phyloP scores from a whole-genome alignment of 2,329 filamentous ascomycete species.

The Fusarium sp. region DNA sequence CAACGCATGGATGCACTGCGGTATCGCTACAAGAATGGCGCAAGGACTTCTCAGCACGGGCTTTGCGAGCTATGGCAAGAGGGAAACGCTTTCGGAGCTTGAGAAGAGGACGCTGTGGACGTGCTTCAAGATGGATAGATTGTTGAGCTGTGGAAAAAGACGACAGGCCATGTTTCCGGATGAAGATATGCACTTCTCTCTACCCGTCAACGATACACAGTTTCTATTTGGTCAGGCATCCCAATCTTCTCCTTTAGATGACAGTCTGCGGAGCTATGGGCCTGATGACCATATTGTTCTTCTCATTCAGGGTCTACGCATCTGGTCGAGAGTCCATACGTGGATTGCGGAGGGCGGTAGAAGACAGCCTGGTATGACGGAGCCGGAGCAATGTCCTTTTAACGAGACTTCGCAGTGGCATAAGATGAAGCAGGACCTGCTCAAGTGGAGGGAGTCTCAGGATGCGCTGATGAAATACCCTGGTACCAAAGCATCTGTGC shows the following conservation, averaged over 20 bases:
- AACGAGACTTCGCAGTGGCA: constrained; percentile 37
- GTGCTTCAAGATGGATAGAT: constrained; percentile 43
- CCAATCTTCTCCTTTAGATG: background rate
- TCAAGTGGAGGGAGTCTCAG: constrained; percentile 40
- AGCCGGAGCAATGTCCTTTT: constrained; percentile 40
- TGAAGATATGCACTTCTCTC: constrained; percentile 29
- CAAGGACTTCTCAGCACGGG: constrained; percentile 43
- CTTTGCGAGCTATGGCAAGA: constrained; percentile 27
- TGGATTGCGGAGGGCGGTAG: constrained; percentile 44
- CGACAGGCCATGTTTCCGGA: constrained; percentile 42
- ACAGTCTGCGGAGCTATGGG: background rate
- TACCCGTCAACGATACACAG: constrained; percentile 34
- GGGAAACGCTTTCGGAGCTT: constrained; percentile 31
- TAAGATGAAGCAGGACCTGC: constrained; percentile 35
- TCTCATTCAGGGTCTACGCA: constrained; percentile 36
- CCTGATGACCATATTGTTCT: constrained; percentile 33
- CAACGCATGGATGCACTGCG: constrained; percentile 47
- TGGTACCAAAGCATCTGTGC: constrained; percentile 36
- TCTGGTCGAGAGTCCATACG: constrained; percentile 43
- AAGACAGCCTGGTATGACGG: constrained; percentile 39
- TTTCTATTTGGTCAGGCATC: constrained; percentile 36
- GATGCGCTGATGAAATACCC: constrained; percentile 38
- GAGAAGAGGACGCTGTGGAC: constrained; percentile 45
- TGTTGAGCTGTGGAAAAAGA: constrained; percentile 42
- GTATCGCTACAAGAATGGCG: constrained; percentile 44